Percentiles rank a stretch among this genome's conserved stretches.
These are phyloP conservation scores for Tremella fuciformis DNA, from an alignment of 768 basidiomycete species.

Conservation along the genomic window DNA sequence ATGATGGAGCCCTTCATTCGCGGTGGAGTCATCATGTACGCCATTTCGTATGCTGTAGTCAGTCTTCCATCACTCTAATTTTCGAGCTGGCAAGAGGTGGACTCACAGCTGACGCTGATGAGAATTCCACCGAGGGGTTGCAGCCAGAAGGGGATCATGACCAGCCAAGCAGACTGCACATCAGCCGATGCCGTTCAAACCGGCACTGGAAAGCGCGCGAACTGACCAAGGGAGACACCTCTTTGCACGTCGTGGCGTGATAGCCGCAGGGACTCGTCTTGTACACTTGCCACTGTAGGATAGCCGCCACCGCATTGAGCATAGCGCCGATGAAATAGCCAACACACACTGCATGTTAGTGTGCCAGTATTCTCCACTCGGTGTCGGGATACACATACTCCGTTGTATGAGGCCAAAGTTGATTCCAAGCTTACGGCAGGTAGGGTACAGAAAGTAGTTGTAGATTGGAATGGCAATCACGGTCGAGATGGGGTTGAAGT, in stretches of 20 bases:
- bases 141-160: conserved; percentile 38
- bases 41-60: conserved; percentile 39
- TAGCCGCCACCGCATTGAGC: conserved; percentile 36
- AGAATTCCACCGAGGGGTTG: conserved; percentile 43
- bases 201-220: not conserved
- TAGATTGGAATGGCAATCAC: conserved; percentile 34
- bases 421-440: conserved; percentile 28
- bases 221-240: conserved; percentile 3
- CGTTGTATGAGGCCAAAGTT: conserved; percentile 14
- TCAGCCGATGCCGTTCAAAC: no score
- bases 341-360: conserved; percentile 8
- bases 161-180: conserved; percentile 30
- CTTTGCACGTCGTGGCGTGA: conserved; percentile 12
- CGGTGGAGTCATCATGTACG: conserved; percentile 40
- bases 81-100: not conserved
- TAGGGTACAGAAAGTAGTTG: conserved; percentile 41
- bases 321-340: conserved; percentile 21
- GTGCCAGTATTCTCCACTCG: not conserved
- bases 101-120: conserved; percentile 29
- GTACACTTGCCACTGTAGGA: conserved; percentile 43
- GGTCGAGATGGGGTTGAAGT: conserved; percentile 42
- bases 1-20: conserved; percentile 44
- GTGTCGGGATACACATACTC: conserved; percentile 1
- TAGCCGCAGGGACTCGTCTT: conserved; percentile 37
- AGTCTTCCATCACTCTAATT: not conserved